Base-by-base conservation (phyloP, 139 green algal species). In the Chlorella sp. region DNA sequence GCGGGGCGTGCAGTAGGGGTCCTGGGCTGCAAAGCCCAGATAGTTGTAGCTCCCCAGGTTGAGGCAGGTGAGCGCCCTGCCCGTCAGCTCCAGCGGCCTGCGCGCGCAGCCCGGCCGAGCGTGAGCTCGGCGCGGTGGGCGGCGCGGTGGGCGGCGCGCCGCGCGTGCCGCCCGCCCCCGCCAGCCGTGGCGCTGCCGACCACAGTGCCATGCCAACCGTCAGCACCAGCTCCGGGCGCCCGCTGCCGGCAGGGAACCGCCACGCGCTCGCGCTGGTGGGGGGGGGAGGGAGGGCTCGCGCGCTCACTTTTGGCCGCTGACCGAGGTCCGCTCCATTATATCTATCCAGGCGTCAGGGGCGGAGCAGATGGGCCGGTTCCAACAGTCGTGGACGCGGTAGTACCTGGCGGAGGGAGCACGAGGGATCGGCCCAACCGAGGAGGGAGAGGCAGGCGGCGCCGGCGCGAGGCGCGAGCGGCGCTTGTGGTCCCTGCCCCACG, bases 11-110 rank as follows among this genome's bases (percentile, higher is more conserved):
- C 96, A 99, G 85, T 97, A 98, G 35, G 82, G 66, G 76, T 99
- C 96, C 27, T 79, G 72, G 2, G 72, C 72, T 25, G 93, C 96
- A 88, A 99, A 99, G 41, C 96, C 96, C 27, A 99, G 88, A 78
- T 99, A 99, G 86, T 99, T 99, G 81, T 99, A 99, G 8, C 88
- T 96, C 8, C 93, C 92, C 46, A 99, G 86, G 84, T 99, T 99
- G 9, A 99, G 85, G 85, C 93, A 98, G 25, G 71, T 67, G 45
- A 59, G 66, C 0, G 51, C 84, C 9, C 67, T 68, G 11, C 90
- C 92, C 0, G 87, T 95, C n/a, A 94, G 41, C 27, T 85, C 48
- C 36, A 94, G 79, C 5, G 70, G 78, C 81, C 77, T 90, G 62
- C 45, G 76, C 27, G 23, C 36, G 35, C 2, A n/a, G 25, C 8